Percentiles rank a stretch among this genome's conserved stretches.
These are phyloP conservation scores for Arachis hypogaea DNA, from an alignment of 306 rosid species.

Conservation along the genomic window DNA sequence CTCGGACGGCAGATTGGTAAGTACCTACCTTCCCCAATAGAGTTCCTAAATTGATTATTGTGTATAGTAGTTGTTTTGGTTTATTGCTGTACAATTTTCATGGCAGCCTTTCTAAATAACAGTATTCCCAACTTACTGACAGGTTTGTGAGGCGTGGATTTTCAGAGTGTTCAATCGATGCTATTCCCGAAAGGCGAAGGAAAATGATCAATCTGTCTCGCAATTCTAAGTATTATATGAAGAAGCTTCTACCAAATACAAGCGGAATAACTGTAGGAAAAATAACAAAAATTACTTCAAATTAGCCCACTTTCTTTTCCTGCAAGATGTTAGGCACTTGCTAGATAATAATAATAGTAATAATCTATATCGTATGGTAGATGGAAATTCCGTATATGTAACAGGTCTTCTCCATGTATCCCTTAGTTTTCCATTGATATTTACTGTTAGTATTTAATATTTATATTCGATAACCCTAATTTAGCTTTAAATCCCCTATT, in stretches of 20 bases:
- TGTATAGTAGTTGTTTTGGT: constrained; percentile 7
- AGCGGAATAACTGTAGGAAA: constrained; percentile 65
- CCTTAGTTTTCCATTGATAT: background rate
- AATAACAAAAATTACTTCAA: constrained; percentile 36
- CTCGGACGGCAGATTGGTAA: constrained; percentile 94
- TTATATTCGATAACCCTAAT: too few species aligned
- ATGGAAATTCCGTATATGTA: constrained; percentile 1
- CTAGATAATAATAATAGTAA: background rate
- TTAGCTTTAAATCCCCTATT: too few species aligned
- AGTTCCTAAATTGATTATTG: constrained; percentile 5
- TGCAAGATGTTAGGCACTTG: constrained; percentile 29
- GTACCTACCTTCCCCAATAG: constrained; percentile 33
- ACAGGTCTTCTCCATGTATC: constrained; percentile 21
- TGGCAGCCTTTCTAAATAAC: constrained; percentile 27
- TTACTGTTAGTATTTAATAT: background rate
- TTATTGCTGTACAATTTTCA: constrained; percentile 13
- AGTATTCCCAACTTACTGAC: constrained; percentile 30
- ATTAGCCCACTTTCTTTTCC: constrained; percentile 25
- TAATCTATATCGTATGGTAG: constrained; percentile 9
- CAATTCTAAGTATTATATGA: constrained; percentile 86
- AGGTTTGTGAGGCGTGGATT: constrained; percentile 99
- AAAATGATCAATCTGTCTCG: constrained; percentile 79
- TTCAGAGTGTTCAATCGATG: constrained; percentile 82
- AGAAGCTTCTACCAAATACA: constrained; percentile 74
- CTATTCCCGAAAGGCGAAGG: constrained; percentile 76